These are phyloP conservation scores for Cyclotella choctawhatcheeana DNA, from an alignment of 108 stramenopile genomes.

Conservation along the genomic window DNA sequence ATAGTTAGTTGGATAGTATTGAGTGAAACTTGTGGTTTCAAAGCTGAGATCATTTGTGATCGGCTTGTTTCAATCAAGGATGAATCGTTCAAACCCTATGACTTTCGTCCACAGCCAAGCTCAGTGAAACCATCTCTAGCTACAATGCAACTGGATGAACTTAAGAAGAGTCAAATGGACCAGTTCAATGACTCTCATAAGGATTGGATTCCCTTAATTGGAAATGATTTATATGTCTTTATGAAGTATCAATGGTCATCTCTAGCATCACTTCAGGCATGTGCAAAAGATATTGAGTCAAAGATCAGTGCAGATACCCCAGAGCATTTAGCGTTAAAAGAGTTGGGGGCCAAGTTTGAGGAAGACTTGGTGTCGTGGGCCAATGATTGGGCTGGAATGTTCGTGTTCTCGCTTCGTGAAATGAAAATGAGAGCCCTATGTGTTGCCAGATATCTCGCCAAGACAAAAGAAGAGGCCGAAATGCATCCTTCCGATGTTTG, in stretches of 20 bases:
- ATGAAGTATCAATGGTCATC: slow-evolving; percentile 70
- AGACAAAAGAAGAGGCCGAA: slow-evolving; percentile 30
- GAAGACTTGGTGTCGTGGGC: slow-evolving; percentile 69
- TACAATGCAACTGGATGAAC: slow-evolving; percentile 43
- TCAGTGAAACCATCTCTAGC: slow-evolving; percentile 7
- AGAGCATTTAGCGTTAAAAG: slow-evolving; percentile 35
- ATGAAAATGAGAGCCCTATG: slow-evolving; percentile 65
- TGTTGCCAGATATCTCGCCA: slow-evolving; percentile 51
- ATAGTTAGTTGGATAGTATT: slow-evolving; percentile 73
- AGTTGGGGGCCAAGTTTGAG: slow-evolving; percentile 54
- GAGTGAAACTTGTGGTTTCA: slow-evolving; percentile 71
- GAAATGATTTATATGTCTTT: slow-evolving; percentile 63
- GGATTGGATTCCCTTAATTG: slow-evolving; percentile 62
- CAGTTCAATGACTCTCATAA: slow-evolving; percentile 42
- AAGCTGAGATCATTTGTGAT: slow-evolving; percentile 81
- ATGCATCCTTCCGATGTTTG: slow-evolving; percentile 64
- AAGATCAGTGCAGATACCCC: background rate
- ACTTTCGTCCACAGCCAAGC: slow-evolving; percentile 50
- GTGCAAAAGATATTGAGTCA: slow-evolving; percentile 45
- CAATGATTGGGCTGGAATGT: slow-evolving; percentile 86
- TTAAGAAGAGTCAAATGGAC: slow-evolving; percentile 49
- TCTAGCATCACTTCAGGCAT: slow-evolving; percentile 66
- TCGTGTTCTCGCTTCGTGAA: slow-evolving; percentile 67
- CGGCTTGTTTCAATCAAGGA: slow-evolving; percentile 55
- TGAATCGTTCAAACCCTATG: slow-evolving; percentile 35